phyloP scores from a whole-genome alignment of 495 filamentous ascomycete genomes.

The Aspergillus indologenus region DNA sequence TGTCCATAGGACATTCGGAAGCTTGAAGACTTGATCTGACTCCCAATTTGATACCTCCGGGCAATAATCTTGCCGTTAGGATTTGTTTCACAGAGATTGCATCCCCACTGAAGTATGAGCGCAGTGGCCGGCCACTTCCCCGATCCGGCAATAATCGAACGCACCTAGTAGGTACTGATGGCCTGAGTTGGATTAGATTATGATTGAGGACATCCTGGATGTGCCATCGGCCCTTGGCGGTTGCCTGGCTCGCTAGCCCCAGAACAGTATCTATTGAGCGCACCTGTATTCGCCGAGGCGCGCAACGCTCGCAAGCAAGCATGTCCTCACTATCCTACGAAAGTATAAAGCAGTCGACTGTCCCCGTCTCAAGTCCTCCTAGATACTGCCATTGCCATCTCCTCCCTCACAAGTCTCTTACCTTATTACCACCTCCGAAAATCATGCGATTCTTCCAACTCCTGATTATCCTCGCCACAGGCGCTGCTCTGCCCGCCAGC shows the following conservation, averaged over 20 bases:
- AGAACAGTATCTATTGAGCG: too few species aligned
- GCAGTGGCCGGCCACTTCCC: too few species aligned
- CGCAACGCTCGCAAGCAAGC: too few species aligned
- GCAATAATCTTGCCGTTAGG: too few species aligned
- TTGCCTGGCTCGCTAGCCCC: background rate
- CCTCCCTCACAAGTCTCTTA: background rate
- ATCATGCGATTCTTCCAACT: background rate
- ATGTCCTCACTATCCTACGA: background rate
- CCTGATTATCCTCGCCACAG: conserved; percentile 3
- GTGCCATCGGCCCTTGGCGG: too few species aligned
- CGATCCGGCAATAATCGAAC: conserved; percentile 3
- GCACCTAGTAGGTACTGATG: too few species aligned
- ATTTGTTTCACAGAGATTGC: too few species aligned
- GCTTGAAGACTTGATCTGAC: too few species aligned
- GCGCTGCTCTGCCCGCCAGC: conserved; percentile 3
- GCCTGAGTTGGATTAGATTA: background rate
- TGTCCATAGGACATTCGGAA: too few species aligned
- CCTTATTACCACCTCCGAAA: background rate
- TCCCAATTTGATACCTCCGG: too few species aligned
- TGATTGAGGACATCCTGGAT: conserved; percentile 1
- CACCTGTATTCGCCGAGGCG: too few species aligned
- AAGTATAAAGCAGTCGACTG: background rate
- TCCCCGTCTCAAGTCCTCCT: background rate
- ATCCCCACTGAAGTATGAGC: too few species aligned
- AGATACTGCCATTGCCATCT: background rate